These are phyloP conservation scores for Annulohypoxylon truncatum DNA, from an alignment of 2,329 filamentous ascomycete genomes.

Conservation along the genomic window DNA sequence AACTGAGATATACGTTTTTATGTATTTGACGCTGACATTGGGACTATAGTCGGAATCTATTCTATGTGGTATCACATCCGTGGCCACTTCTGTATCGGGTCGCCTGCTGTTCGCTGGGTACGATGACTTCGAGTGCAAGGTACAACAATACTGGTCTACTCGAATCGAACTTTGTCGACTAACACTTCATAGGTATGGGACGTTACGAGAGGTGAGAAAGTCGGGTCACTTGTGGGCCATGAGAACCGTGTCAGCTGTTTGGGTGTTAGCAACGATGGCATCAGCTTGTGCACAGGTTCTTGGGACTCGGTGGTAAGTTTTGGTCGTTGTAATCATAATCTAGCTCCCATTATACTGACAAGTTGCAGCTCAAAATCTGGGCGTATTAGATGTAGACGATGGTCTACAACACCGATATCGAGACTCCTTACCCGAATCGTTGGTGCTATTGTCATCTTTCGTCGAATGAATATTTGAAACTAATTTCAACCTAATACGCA, in stretches of 20 bases:
- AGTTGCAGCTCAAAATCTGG: conserved; percentile 83
- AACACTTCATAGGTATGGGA: conserved; percentile 84
- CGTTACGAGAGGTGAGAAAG: conserved; percentile 93
- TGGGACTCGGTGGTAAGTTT: conserved; percentile 96
- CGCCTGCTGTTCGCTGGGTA: conserved; percentile 96
- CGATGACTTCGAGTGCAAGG: conserved; percentile 99
- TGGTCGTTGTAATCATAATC: not conserved
- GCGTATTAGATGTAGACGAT: conserved; percentile 74
- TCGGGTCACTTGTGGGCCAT: conserved; percentile 95
- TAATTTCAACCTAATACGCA: conserved; percentile 56
- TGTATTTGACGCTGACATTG: conserved; percentile 35
- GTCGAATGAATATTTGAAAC: conserved; percentile 48
- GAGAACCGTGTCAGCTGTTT: conserved; percentile 99
- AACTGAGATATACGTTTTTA: no score
- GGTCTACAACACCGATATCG: conserved; percentile 22
- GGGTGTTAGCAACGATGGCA: conserved; percentile 98
- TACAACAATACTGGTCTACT: conserved; percentile 58
- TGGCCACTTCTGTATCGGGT: conserved; percentile 96
- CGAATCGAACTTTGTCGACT: conserved; percentile 21
- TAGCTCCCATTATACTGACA: conserved; percentile 64
- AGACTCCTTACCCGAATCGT: conserved; percentile 18
- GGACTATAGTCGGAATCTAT: conserved; percentile 88
- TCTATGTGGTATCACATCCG: conserved; percentile 96
- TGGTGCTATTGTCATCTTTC: conserved; percentile 25
- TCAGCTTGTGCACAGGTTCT: conserved; percentile 98